Base-by-base conservation (phyloP, 768 basidiomycete genomes). In the Agrocybe pediades region DNA sequence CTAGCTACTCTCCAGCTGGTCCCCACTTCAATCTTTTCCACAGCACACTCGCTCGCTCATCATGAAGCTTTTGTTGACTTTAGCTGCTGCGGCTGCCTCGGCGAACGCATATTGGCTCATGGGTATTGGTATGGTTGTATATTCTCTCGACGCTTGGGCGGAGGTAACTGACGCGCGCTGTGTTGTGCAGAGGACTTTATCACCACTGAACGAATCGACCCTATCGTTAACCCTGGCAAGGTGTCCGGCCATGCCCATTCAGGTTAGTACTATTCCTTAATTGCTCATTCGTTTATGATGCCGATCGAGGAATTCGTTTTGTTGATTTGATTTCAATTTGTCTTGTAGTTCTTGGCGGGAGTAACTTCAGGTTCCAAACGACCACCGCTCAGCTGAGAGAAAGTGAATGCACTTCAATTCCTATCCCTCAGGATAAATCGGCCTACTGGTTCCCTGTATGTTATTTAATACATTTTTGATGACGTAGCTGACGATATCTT, bases 351-450 rank as follows among this genome's bases (percentile, higher is more conserved):
- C 61, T 80, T 49, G 82, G 82, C 25, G 81, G 81, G 3, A 80
- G 78, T 67, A 80, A 81, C 58, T 81, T 83, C 64, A 68, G 77
- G 39, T 62, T 73, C 54, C 60, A 61, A 27, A 72, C 72, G 27
- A 72, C 68, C 57, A 81, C 80, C 1, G 69, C 70, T 11, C 55
- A 49, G 9, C 70, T 83, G 21, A 69, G 76, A 36, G 53, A 76
- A 52, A 82, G 81, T 59, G 56, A 75, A 60, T 83, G 82, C 60
- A 77, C 80, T 2, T 78, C 81, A n/a, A 70, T 77, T 52, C 80
- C 80, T 33, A 81, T 83, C 61, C 68, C 71, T 15, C 68, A 83
- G 66, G 80, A 82, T 66, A 79, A 81, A 57, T 80, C 77, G 17
- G 74, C 70, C 46, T 82, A 82, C 56, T 82, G 80, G 80, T 75